Evolutionary conservation across 768 basidiomycete genomes (phyloP).

Genomic region (Leccinum subtestaceum): DNA sequence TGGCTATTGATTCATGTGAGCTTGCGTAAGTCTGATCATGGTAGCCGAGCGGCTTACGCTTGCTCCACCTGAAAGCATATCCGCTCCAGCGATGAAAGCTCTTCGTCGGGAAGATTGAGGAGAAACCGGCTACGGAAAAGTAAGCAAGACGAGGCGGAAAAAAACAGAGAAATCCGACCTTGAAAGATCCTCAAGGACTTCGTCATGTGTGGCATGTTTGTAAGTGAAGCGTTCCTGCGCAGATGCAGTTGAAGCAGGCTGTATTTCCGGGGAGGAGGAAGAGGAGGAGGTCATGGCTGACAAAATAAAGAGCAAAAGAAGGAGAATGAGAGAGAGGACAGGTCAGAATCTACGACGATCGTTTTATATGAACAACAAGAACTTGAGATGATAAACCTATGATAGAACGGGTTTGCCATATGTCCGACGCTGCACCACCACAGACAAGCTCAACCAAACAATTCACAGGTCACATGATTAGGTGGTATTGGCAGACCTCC

Average conservation of each 20-base stretch:
- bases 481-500: not conserved
- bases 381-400: slow-evolving; percentile 26
- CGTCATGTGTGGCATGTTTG: slow-evolving; percentile 74
- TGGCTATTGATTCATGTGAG: slow-evolving; percentile 53
- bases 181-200: slow-evolving; percentile 88
- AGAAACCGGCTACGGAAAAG: slow-evolving; percentile 76
- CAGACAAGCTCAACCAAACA: slow-evolving; percentile 26
- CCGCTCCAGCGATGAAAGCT: slow-evolving; percentile 86
- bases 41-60: slow-evolving; percentile 62
- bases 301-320: slow-evolving; percentile 28
- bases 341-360: slow-evolving; percentile 29
- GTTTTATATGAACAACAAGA: slow-evolving; percentile 34
- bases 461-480: slow-evolving; percentile 16
- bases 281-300: slow-evolving; percentile 70
- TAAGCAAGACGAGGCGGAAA: slow-evolving; percentile 13
- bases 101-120: slow-evolving; percentile 91
- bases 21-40: slow-evolving; percentile 11
- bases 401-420: slow-evolving; percentile 24
- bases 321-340: slow-evolving; percentile 30
- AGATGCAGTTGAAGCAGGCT: slow-evolving; percentile 42
- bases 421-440: slow-evolving; percentile 10
- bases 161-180: slow-evolving; percentile 49
- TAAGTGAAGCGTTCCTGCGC: slow-evolving; percentile 47
- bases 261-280: slow-evolving; percentile 75
- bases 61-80: slow-evolving; percentile 99